Evolutionary conservation across 1,139 yeast species (phyloP).

Genomic region (Pichia sp.): DNA sequence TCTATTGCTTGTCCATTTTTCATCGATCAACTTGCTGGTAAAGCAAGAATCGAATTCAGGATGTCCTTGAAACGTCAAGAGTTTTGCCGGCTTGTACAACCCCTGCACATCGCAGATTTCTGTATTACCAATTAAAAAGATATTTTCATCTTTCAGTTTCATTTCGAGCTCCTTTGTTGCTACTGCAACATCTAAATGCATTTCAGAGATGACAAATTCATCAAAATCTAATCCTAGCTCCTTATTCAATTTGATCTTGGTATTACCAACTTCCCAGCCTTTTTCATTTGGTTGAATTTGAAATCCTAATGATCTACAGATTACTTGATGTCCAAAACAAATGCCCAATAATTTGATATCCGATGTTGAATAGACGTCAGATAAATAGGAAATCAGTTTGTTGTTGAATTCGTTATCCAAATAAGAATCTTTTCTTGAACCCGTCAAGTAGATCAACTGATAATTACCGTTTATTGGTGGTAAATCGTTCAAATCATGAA

Average conservation of each 20-base stretch:
- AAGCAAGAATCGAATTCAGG: constrained; percentile 59
- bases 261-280: constrained; percentile 73
- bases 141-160: constrained; percentile 15
- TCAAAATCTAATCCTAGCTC: constrained; percentile 18
- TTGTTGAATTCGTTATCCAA: constrained; percentile 27
- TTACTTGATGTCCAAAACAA: constrained; percentile 84
- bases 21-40: constrained; percentile 26
- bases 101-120: constrained; percentile 57
- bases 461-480: constrained; percentile 19
- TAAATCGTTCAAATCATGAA: too few relatives aligned
- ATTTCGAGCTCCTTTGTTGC: constrained; percentile 23
- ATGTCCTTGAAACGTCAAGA: constrained; percentile 77
- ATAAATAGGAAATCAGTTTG: constrained; percentile 37
- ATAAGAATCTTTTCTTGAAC: constrained; percentile 56
- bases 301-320: constrained; percentile 59
- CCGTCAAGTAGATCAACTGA: constrained; percentile 48
- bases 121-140: constrained; percentile 40
- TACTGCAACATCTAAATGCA: constrained; percentile 70
- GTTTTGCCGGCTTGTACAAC: constrained; percentile 34
- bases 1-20: constrained; percentile 13
- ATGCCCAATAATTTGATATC: constrained; percentile 39
- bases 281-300: constrained; percentile 44
- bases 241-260: constrained; percentile 29
- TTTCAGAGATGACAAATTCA: constrained; percentile 42
- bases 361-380: constrained; percentile 2